Conservation (phyloP, 495 filamentous ascomycete species). For the Aspergillus panamensis region DNA sequence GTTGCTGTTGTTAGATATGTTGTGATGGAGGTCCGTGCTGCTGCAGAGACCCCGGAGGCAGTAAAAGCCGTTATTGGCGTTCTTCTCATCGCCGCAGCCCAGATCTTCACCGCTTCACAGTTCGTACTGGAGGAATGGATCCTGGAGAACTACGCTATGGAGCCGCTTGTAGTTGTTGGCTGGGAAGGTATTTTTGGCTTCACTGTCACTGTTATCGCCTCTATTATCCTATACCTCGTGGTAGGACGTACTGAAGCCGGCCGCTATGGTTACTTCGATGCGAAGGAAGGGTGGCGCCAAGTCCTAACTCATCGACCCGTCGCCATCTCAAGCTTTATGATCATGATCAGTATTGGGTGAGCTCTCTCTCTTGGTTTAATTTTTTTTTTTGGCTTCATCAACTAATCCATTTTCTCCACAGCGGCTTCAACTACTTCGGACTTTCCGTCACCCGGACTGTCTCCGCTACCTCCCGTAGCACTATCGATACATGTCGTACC, state of each 20-base stretch:
- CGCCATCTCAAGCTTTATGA: slow-evolving; percentile 70
- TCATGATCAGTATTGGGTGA: slow-evolving; percentile 97
- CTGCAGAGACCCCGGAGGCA: slow-evolving; percentile 53
- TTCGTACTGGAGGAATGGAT: slow-evolving; percentile 96
- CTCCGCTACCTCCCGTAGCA: slow-evolving; percentile 85
- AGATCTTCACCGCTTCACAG: slow-evolving; percentile 94
- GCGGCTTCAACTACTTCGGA: slow-evolving; percentile 98
- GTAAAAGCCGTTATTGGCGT: slow-evolving; percentile 76
- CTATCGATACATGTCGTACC: slow-evolving; percentile 95
- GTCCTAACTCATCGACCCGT: slow-evolving; percentile 67
- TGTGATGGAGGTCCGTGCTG: slow-evolving; percentile 26
- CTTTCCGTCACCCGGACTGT: slow-evolving; percentile 85
- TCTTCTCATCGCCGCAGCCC: slow-evolving; percentile 82
- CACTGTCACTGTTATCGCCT: slow-evolving; percentile 70
- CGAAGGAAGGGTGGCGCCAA: slow-evolving; percentile 76
- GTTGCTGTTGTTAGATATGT: slow-evolving; percentile 25
- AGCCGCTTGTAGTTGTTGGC: slow-evolving; percentile 86
- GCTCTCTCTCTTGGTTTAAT: slow-evolving; percentile 26
- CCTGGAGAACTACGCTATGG: slow-evolving; percentile 81
- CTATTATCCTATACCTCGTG: slow-evolving; percentile 72
- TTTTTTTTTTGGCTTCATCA: not conserved
- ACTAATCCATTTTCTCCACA: too few species aligned
- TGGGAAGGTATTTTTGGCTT: slow-evolving; percentile 97
- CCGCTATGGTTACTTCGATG: slow-evolving; percentile 81
- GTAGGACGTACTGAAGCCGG: slow-evolving; percentile 74